Base-by-base conservation (phyloP, 352 stramenopile species). In the Globisporangium spinosum region DNA sequence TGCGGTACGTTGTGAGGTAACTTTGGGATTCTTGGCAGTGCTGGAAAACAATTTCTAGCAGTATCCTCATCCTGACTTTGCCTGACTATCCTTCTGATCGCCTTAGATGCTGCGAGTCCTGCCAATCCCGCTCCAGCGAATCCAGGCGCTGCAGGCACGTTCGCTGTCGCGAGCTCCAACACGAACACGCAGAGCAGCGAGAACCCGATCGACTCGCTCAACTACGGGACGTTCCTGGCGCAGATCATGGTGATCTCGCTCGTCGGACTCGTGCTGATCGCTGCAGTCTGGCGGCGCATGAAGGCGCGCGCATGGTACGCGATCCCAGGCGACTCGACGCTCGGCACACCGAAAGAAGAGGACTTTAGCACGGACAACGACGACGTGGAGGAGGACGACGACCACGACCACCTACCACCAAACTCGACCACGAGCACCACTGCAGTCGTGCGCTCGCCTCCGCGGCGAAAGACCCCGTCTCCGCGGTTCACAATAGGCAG, bases 161-260 rank as follows among this genome's bases (percentile, higher is more conserved):
- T 45, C 59, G 27, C 23, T 15, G 15, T 4, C 13, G 25, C 58
- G 35, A 64, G 40, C 43, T 27, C 64, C 34, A 27, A 57, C 15
- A 40, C 54, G 7, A 54, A 22, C 20, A 64, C 64, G 0, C 49
- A 70, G 34, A 65, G 23, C 6, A 65, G 23, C 12, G 65, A 64
- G 32, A 70, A 65, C n/a, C 58, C 65, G 27, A 17, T 70, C 2
- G 65, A 70, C 10, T 58, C 58, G 12, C 45, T 64, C 49, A n/a
- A 73, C 43, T 58, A 71, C 59, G 49, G 49, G 17, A 63, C 32
- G 5, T 90, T 89, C 53, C 78, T 90, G n/a, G 77, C 64, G 0
- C 74, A 89, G 70, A 67, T 87, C 57, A 59, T 88, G 20, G 57
- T 82, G 29, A 73, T 91, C 40, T 85, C 80, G 49, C 56, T 89